Evolutionary conservation across 129 eudicot genomes (phyloP), one percentile per base, ranked within the genome.

Genomic region (Helichrysum umbraculigerum): DNA sequence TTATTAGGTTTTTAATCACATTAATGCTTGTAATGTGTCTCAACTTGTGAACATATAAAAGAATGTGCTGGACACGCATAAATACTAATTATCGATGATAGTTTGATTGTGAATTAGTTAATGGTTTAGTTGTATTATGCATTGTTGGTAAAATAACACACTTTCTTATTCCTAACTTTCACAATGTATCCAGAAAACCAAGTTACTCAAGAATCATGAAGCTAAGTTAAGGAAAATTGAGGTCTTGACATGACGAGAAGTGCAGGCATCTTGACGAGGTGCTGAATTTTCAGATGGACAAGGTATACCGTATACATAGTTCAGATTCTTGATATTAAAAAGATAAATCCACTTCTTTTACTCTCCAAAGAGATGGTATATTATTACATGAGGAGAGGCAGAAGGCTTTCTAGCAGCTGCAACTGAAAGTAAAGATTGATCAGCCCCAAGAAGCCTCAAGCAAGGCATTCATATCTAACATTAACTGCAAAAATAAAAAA

Each of bases 201-300:
- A 56, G 71, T 67, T 79, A 60, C 85, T 91, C 34, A 83, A 87
- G 86, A 83, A 90, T 65, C 94, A 95, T 79, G 97, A 95, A 66
- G 90, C 87, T 68, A 95, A 95, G 84, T 67, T 95, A 78, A 87
- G 78, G 70, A 97, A 93, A 74, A n/a, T 58, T 89, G 83, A 88
- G 87, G 79, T 78, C 85, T 83, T 89, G 89, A 80, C 96, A 89
- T 83, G 95, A 91, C 66, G 99, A 91, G 77, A 92, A 87, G 68
- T 84, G 90, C 77, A 84, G 86, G 85, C 85, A 91, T 81, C 94
- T 95, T 77, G 89, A 95, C 83, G 97, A 91, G 78, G 97, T 89
- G 81, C 81, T 95, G 80, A 91, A 81, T 68, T 65, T 85, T 64
- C 99, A 91, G 81, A 95, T 87, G 79, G 81, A 88, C 56, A 95